phyloP scores from a whole-genome alignment of 2,329 filamentous ascomycete species.

The Fusarium sp. region DNA sequence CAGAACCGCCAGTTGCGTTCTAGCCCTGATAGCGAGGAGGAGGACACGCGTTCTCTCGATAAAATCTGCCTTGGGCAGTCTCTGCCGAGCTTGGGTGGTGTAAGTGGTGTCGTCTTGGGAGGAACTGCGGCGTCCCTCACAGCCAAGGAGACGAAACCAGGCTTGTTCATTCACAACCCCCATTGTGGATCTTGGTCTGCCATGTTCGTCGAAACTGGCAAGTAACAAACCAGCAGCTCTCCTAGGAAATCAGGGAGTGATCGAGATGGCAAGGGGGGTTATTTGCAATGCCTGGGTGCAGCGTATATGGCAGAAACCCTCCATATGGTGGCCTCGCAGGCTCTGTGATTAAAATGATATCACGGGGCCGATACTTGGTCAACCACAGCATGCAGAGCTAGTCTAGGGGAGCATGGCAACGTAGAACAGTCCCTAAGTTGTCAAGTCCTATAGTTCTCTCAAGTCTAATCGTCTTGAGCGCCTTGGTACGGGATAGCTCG shows the following conservation, averaged over 20 bases:
- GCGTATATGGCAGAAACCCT: neutral
- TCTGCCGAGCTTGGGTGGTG: neutral
- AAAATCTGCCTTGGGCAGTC: neutral
- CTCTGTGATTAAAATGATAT: neutral
- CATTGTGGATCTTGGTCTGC: neutral
- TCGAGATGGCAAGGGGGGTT: neutral
- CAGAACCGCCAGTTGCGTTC: neutral
- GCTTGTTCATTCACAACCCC: no score
- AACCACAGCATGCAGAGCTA: neutral
- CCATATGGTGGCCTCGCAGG: neutral
- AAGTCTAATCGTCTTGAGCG: neutral
- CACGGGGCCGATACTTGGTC: neutral
- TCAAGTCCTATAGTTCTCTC: neutral
- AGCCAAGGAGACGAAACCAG: neutral
- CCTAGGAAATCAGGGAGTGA: neutral
- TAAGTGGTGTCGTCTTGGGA: neutral
- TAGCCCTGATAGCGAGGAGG: neutral
- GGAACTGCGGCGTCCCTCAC: neutral
- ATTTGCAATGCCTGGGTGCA: neutral
- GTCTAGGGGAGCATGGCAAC: neutral
- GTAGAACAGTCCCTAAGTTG: neutral
- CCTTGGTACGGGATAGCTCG: neutral
- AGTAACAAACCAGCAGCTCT: neutral
- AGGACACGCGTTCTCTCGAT: neutral
- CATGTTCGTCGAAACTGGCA: neutral